These are phyloP conservation scores for Exsudoporus floridanus DNA, from an alignment of 1,284 basidiomycete genomes.

Conservation along the genomic window DNA sequence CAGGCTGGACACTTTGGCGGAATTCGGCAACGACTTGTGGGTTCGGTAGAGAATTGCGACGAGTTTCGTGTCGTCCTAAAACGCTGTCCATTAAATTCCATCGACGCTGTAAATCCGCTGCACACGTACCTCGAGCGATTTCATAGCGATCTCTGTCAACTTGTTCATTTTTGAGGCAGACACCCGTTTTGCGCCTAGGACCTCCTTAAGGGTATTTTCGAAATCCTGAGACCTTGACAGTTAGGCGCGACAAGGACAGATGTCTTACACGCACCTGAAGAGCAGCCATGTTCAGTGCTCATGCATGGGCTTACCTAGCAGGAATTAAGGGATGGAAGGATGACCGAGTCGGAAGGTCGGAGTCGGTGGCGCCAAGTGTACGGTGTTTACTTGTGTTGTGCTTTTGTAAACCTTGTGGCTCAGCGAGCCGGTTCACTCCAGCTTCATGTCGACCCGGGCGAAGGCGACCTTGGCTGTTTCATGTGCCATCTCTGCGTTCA, in stretches of 20 bases:
- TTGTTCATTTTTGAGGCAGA: conserved; percentile 81
- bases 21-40: conserved; percentile 70
- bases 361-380: conserved; percentile 2
- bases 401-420: conserved; percentile 17
- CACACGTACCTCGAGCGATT: conserved; percentile 65
- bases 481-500: conserved; percentile 62
- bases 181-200: conserved; percentile 76
- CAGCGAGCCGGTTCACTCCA: background rate
- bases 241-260: background rate
- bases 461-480: conserved; percentile 78
- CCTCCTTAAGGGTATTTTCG: conserved; percentile 73
- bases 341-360: conserved; percentile 1
- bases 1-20: conserved; percentile 76
- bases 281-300: conserved; percentile 23
- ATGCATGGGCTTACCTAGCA: conserved; percentile 20
- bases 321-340: conserved; percentile 1
- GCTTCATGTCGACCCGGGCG: conserved; percentile 68
- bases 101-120: background rate
- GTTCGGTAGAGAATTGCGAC: conserved; percentile 83
- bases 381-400: conserved; percentile 34
- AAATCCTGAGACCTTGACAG: conserved; percentile 56
- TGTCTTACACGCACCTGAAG: conserved; percentile 22
- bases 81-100: conserved; percentile 4
- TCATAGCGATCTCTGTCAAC: conserved; percentile 72
- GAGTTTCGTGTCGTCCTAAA: conserved; percentile 78